These are phyloP conservation scores for Sporothrix brasiliensis DNA, from an alignment of 2,329 filamentous ascomycete species.

Conservation along the genomic window DNA sequence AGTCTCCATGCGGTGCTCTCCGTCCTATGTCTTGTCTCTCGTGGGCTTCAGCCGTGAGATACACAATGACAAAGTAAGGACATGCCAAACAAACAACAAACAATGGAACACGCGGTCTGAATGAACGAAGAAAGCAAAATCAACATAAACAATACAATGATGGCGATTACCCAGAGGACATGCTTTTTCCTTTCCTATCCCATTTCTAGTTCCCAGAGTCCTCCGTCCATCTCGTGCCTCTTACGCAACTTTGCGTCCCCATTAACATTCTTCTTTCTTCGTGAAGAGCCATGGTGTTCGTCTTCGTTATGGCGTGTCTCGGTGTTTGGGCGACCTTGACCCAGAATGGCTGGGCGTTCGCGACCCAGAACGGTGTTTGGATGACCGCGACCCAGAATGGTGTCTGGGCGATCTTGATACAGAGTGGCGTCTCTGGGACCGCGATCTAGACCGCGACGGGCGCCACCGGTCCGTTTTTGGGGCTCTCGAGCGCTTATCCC, in stretches of 20 bases:
- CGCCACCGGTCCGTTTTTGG: background rate
- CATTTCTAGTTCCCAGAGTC: constrained; percentile 2
- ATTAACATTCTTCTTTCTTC: background rate
- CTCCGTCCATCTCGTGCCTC: background rate
- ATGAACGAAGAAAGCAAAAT: background rate
- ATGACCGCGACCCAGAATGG: background rate
- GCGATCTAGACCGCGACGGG: background rate
- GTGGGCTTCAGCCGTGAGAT: too few species aligned
- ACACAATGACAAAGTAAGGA: constrained; percentile 7
- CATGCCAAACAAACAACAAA: background rate
- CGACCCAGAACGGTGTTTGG: background rate
- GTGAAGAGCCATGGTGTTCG: background rate
- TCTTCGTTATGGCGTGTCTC: background rate
- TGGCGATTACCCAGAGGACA: constrained; percentile 8
- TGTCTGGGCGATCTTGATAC: background rate
- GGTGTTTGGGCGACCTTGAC: too few species aligned
- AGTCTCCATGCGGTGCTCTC: background rate
- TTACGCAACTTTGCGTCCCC: background rate
- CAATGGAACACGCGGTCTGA: background rate
- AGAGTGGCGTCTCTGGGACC: too few species aligned
- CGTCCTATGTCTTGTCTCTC: background rate
- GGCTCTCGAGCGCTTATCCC: background rate
- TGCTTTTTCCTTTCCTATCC: constrained; percentile 14
- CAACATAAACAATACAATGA: background rate
- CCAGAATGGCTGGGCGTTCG: too few species aligned